Evolutionary conservation across 2,329 filamentous ascomycete genomes (phyloP).

Genomic region (Colletotrichum destructivum): DNA sequence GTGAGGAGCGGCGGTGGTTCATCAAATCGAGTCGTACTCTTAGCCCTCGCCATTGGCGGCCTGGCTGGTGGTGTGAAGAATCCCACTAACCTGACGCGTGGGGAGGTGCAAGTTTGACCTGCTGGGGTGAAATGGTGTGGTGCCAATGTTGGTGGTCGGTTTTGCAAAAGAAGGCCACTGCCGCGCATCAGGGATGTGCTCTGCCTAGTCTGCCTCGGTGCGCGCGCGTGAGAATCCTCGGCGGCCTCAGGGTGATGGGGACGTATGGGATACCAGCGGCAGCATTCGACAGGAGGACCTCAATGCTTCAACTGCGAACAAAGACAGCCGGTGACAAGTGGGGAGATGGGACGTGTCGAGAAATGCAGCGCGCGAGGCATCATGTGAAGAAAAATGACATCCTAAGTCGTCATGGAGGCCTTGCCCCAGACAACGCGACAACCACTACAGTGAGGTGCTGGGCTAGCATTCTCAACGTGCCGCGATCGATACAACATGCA

Average conservation of each 20-base stretch:
- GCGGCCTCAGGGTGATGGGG: conserved; percentile 3
- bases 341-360: background rate
- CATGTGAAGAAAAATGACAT: background rate
- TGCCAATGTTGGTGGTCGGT: background rate
- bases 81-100: conserved; percentile 16
- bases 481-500: conserved; percentile 10
- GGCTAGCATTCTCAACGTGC: background rate
- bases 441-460: conserved; percentile 4
- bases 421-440: background rate
- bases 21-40: background rate
- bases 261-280: conserved; percentile 8
- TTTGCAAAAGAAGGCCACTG: background rate
- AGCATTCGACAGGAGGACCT: background rate
- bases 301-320: background rate
- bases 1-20: background rate
- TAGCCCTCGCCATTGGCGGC: background rate
- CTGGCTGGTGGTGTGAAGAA: conserved; percentile 32
- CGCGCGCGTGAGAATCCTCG: background rate
- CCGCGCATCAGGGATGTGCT: background rate
- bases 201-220: background rate
- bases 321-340: background rate
- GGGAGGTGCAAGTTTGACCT: background rate
- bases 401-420: conserved; percentile 3
- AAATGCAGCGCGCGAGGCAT: background rate
- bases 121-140: conserved; percentile 3